phyloP scores from a whole-genome alignment of 495 filamentous ascomycete species.

The Margaritispora aquatica region DNA sequence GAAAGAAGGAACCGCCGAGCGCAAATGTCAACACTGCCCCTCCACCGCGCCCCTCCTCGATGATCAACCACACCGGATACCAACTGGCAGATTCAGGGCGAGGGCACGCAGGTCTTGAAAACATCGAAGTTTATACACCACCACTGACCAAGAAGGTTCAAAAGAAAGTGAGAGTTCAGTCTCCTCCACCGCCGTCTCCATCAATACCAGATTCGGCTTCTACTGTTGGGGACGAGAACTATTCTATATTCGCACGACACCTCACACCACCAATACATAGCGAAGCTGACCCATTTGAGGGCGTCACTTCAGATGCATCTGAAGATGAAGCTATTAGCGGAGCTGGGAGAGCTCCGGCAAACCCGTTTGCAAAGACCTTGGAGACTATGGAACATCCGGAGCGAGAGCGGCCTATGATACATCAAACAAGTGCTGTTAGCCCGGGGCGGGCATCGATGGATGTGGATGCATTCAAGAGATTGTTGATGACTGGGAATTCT shows the following conservation, averaged over 20 bases:
- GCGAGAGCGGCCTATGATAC: conserved; percentile 19
- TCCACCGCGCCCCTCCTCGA: conserved; percentile 10
- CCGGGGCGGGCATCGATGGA: conserved; percentile 41
- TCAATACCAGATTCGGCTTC: conserved; percentile 27
- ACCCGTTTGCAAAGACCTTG: conserved; percentile 45
- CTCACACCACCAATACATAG: conserved; percentile 19
- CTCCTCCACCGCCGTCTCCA: conserved; percentile 46
- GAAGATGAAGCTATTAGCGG: conserved; percentile 12
- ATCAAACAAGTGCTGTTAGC: conserved; percentile 12
- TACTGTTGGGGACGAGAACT: conserved; percentile 21
- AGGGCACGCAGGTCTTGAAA: conserved; percentile 1
- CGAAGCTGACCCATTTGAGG: conserved; percentile 23
- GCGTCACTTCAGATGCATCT: conserved; percentile 11
- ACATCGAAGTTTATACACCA: background rate
- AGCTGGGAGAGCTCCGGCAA: conserved; percentile 30
- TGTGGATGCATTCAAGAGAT: conserved; percentile 54
- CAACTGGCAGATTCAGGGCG: conserved; percentile 5
- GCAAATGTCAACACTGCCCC: background rate
- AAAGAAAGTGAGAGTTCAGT: conserved; percentile 51
- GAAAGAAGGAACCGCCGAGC: conserved; percentile 14
- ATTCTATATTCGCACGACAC: conserved; percentile 27
- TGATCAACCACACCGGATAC: conserved; percentile 9
- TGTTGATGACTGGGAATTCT: conserved; percentile 54
- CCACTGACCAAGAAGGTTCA: conserved; percentile 31
- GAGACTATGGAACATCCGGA: conserved; percentile 34